Evolutionary conservation across 2,329 filamentous ascomycete genomes (phyloP).

Genomic region (Nectriaceae sp.): DNA sequence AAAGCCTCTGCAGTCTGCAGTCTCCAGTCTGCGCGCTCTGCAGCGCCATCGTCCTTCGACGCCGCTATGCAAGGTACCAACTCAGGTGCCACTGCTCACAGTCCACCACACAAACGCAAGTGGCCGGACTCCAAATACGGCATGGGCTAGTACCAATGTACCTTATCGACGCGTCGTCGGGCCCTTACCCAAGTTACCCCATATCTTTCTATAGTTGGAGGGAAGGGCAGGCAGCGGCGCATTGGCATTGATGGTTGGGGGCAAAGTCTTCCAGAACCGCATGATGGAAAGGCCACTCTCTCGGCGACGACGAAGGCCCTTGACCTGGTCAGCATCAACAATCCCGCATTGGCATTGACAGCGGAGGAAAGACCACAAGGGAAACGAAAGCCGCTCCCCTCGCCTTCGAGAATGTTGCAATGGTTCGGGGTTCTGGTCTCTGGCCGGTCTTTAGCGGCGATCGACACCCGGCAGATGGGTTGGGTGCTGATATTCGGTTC

Average conservation of each 20-base stretch:
- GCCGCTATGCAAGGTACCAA: constrained; percentile 30
- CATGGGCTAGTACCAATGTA: constrained; percentile 2
- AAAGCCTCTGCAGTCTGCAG: constrained; percentile 12
- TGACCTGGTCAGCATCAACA: constrained; percentile 10
- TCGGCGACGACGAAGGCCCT: constrained; percentile 16
- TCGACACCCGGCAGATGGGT: constrained; percentile 21
- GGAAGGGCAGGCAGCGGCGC: background rate
- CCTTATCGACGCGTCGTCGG: background rate
- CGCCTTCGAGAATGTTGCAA: no score
- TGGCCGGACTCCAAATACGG: constrained; percentile 15
- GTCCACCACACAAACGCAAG: constrained; percentile 1
- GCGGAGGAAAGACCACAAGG: background rate
- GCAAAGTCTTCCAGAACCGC: background rate
- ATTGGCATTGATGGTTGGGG: background rate
- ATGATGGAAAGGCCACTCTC: constrained; percentile 11
- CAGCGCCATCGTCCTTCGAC: constrained; percentile 5
- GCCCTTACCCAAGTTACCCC: background rate
- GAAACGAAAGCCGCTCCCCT: background rate
- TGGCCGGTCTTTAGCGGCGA: constrained; percentile 19
- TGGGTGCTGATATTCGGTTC: no score
- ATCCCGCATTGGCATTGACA: no score
- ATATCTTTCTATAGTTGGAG: background rate
- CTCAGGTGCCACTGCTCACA: constrained; percentile 10
- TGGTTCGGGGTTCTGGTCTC: constrained; percentile 6
- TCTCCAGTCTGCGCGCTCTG: background rate